Conservation (phyloP, 129 eudicot species). For the Calendula officinalis region DNA sequence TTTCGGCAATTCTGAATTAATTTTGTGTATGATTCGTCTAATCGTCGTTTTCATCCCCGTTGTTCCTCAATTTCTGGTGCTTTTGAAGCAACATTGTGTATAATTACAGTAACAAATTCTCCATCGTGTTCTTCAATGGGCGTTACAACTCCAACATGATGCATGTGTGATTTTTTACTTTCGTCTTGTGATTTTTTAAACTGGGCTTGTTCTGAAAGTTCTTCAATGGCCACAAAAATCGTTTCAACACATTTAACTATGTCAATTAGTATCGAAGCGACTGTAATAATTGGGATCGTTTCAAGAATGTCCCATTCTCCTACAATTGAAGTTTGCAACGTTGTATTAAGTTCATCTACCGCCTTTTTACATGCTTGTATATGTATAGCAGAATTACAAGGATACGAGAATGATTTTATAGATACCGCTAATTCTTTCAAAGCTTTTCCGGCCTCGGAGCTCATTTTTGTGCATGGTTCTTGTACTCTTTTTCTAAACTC, state of each 20-base stretch:
- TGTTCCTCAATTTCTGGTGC: not conserved
- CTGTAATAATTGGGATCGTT: slow-evolving; percentile 36
- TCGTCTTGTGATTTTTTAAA: slow-evolving; percentile 26
- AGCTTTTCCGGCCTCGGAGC: slow-evolving; percentile 49
- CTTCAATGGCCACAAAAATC: slow-evolving; percentile 36
- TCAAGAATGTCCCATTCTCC: slow-evolving; percentile 36
- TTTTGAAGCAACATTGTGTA: slow-evolving; percentile 5
- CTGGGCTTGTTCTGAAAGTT: slow-evolving; percentile 43
- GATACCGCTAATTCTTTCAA: slow-evolving; percentile 54
- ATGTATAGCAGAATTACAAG: slow-evolving; percentile 35
- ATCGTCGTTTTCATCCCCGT: slow-evolving; percentile 8
- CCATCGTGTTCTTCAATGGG: slow-evolving; percentile 20
- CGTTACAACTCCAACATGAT: slow-evolving; percentile 46
- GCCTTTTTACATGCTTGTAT: slow-evolving; percentile 39
- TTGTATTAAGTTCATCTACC: slow-evolving; percentile 36
- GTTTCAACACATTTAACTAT: slow-evolving; percentile 42
- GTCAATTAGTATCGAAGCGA: slow-evolving; percentile 43
- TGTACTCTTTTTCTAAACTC: slow-evolving; percentile 41
- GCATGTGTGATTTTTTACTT: slow-evolving; percentile 16
- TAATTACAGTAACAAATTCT: slow-evolving; percentile 12
- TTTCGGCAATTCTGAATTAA: no score
- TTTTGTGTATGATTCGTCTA: no score
- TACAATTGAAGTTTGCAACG: slow-evolving; percentile 28
- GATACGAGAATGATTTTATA: slow-evolving; percentile 30
- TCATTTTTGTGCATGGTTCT: slow-evolving; percentile 52